phyloP scores from a whole-genome alignment of 148 eudicot species.

The Rhododendron simsii region DNA sequence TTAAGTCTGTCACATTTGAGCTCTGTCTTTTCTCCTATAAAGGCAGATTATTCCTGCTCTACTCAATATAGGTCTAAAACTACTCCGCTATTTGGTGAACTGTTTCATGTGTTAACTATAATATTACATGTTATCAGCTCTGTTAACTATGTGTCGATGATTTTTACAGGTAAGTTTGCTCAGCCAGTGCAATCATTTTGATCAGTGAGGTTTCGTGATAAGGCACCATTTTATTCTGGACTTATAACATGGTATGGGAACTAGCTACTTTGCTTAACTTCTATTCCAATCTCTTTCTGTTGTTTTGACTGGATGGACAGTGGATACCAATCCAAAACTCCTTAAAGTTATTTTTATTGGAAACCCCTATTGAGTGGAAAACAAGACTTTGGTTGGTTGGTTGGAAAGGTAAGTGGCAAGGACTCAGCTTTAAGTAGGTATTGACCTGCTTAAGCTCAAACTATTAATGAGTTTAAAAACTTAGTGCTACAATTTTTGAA shows the following conservation, averaged over 20 bases:
- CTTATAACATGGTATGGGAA: constrained; percentile 10
- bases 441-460: constrained; percentile 7
- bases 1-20: background rate
- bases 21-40: background rate
- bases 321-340: background rate
- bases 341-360: background rate
- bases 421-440: background rate
- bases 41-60: background rate
- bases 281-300: background rate
- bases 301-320: constrained; percentile 1
- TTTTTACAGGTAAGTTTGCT: constrained; percentile 9
- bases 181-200: background rate
- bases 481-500: background rate
- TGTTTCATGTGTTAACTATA: background rate
- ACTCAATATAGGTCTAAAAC: background rate
- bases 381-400: background rate
- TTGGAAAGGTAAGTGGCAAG: background rate
- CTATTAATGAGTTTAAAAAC: background rate
- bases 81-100: background rate
- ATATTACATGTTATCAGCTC: background rate
- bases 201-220: constrained; percentile 6
- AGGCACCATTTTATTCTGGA: background rate
- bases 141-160: background rate
- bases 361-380: constrained; percentile 3
- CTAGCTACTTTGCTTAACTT: background rate